Conservation (phyloP, 192 early-diverging fungal species). For the Coemansia sp. region DNA sequence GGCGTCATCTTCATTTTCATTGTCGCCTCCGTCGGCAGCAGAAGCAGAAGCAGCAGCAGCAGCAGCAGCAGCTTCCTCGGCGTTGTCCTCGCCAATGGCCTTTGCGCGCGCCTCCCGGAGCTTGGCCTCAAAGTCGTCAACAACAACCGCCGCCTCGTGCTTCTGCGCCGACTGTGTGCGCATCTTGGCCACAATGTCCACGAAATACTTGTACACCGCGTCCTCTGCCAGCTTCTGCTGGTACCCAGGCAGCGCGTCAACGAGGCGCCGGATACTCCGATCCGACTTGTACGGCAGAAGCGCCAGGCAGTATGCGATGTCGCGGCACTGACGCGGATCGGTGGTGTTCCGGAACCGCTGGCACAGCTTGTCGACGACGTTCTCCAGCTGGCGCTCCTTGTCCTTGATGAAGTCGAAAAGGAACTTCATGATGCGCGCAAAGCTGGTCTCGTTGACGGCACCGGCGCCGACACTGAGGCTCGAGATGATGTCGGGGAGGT, state of each 20-base stretch:
- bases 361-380: conserved; percentile 95
- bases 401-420: conserved; percentile 91
- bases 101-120: conserved; percentile 71
- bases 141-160: conserved; percentile 70
- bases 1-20: conserved; percentile 9
- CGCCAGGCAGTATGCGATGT: conserved; percentile 91
- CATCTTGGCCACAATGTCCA: conserved; percentile 86
- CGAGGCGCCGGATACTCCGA: conserved; percentile 77
- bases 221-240: conserved; percentile 91
- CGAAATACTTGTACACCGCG: conserved; percentile 77
- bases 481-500: conserved; percentile 96
- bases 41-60: no score
- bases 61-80: background rate
- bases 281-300: conserved; percentile 86
- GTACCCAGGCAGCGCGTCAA: conserved; percentile 83
- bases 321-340: conserved; percentile 75
- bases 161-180: conserved; percentile 57
- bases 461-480: conserved; percentile 72
- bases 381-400: conserved; percentile 92
- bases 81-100: conserved; percentile 61
- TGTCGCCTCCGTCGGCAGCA: conserved; percentile 9
- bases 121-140: conserved; percentile 87
- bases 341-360: conserved; percentile 84
- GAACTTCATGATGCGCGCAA: conserved; percentile 91
- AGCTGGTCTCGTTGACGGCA: conserved; percentile 79